Evolutionary conservation across 176 grass and related monocot genomes (phyloP), one percentile per base, ranked within the genome.

Genomic region (Tillandsia fasciculata): DNA sequence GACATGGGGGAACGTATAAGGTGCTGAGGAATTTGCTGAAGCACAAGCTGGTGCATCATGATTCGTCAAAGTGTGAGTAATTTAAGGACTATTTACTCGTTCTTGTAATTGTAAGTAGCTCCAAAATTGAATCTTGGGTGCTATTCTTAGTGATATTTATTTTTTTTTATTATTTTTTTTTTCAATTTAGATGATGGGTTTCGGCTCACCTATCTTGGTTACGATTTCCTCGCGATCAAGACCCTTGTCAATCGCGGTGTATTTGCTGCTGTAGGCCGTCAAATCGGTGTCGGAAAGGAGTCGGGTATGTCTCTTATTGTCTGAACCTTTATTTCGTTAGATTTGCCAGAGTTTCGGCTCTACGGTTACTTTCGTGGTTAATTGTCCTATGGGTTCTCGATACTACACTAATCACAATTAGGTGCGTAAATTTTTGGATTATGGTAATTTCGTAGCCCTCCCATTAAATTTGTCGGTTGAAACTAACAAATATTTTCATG

Each of bases 211-310:
- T 92, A 97, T 80, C 94, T 97, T 76, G 89, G 84, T n/a, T 92
- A 97, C 48, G 94, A 97, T 72, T 92, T 97, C 80, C 94, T 97
- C 4, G 94, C 94, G 28, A 97, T 97, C 33, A 92, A 97, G 77
- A 85, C 86, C 9, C 76, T 92, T 70, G 89, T 97, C 58, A 97
- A 92, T 78, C 86, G 94, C 17, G 89, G 87, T 51, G 84, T 92
- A 22, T 83, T 97, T 85, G 52, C 68, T 56, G 85, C 84, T 10
- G 86, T 97, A 63, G 94, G 94, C 51, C 89, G 86, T 57, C 94
- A 97, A 71, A 97, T 97, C 0, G 89, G 89, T 74, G 94, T 92
- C 66, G 94, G 89, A 49, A 97, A 97, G 66, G 94, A 97, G 77
- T 92, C 89, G 73, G 94, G 94, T 92, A 14, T 69, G 70, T 72